A percentile compares a stretch with the other conserved stretches of the same genome.
phyloP scores from a whole-genome alignment of 768 basidiomycete species.

The Hygrophorus pudorinus region DNA sequence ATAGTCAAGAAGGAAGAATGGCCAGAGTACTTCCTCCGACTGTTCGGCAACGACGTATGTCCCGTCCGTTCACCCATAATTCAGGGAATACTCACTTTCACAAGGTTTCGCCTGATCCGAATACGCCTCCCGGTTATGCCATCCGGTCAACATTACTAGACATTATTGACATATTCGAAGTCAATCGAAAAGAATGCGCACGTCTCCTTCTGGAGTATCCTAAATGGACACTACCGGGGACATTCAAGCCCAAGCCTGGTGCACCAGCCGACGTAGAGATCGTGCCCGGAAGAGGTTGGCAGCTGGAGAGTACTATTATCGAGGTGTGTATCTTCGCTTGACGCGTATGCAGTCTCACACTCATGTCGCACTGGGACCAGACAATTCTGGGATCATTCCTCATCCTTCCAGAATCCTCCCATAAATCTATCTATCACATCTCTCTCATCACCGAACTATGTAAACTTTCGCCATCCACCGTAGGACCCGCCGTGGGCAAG shows the following conservation, averaged over 20 bases:
- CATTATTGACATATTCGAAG: conserved; percentile 81
- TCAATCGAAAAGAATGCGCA: conserved; percentile 94
- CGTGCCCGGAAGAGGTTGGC: conserved; percentile 63
- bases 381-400: conserved; percentile 66
- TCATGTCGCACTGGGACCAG: conserved; percentile 23
- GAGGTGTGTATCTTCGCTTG: conserved; percentile 41
- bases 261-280: conserved; percentile 43
- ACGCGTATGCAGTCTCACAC: neutral
- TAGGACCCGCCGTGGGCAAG: conserved; percentile 95
- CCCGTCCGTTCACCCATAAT: neutral
- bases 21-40: conserved; percentile 58
- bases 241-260: conserved; percentile 73
- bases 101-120: conserved; percentile 70
- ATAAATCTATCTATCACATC: conserved; percentile 79
- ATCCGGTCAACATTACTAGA: conserved; percentile 69
- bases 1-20: conserved; percentile 74
- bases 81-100: conserved; percentile 2
- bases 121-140: conserved; percentile 68
- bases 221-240: conserved; percentile 72
- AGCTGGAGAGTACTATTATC: conserved; percentile 80
- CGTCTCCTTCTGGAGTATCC: conserved; percentile 78
- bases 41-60: conserved; percentile 54
- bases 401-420: conserved; percentile 64
- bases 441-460: conserved; percentile 88
- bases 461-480: conserved; percentile 84